Percentiles rank a stretch among this genome's conserved stretches.
phyloP scores from a whole-genome alignment of 805 yeast genomes.

The Metschnikowia santaceciliae region DNA sequence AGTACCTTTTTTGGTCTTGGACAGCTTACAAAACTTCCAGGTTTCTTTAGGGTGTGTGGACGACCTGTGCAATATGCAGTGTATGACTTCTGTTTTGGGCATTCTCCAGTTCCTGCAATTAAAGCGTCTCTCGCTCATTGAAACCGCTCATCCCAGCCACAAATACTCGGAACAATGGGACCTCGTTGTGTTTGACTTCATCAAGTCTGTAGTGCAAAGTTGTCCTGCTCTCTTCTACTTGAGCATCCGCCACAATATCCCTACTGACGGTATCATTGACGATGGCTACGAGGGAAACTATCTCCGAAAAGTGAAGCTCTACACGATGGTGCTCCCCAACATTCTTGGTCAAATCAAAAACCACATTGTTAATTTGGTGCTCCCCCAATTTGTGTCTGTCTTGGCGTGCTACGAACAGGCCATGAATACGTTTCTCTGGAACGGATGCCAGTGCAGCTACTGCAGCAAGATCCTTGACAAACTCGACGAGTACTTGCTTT shows the following conservation, averaged over 20 bases:
- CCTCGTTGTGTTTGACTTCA: conserved; percentile 36
- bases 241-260: conserved; percentile 56
- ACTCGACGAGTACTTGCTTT: conserved; percentile 58
- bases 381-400: conserved; percentile 59
- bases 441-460: conserved; percentile 64
- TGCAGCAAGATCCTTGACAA: conserved; percentile 49
- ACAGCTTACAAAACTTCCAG: conserved; percentile 29
- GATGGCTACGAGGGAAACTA: conserved; percentile 78
- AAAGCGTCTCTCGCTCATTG: conserved; percentile 35
- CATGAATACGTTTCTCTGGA: conserved; percentile 70
- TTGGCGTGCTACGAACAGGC: conserved; percentile 67
- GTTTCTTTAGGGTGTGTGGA: conserved; percentile 53
- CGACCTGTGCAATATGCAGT: conserved; percentile 36
- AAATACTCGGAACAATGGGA: conserved; percentile 52
- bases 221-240: conserved; percentile 29
- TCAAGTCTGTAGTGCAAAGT: conserved; percentile 23
- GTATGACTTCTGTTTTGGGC: conserved; percentile 40
- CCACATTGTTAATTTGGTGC: conserved; percentile 41
- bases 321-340: conserved; percentile 45
- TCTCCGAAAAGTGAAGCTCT: conserved; percentile 52
- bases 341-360: conserved; percentile 20
- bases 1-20: conserved; percentile 19
- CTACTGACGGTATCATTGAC: conserved; percentile 40
- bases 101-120: conserved; percentile 27
- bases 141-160: conserved; percentile 26